Conservation (phyloP, 805 yeast genomes). For the Candida michaelii region DNA sequence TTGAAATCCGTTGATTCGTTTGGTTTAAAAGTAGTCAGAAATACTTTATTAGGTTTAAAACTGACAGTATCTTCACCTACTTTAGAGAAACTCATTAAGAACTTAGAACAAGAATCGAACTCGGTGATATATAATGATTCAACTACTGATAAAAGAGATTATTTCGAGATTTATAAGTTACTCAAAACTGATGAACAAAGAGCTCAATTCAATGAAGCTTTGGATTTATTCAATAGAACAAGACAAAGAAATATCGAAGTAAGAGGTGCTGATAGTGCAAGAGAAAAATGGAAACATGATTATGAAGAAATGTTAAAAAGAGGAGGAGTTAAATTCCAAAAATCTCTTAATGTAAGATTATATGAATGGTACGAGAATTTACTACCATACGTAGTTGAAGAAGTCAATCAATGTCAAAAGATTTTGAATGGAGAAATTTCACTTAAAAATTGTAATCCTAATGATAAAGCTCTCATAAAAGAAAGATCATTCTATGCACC, state of each 20-base stretch:
- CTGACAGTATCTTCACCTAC: constrained; percentile 12
- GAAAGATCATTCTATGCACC: constrained; percentile 70
- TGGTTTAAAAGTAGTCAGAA: constrained; percentile 77
- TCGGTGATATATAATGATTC: constrained; percentile 30
- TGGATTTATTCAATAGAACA: constrained; percentile 69
- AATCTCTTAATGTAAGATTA: constrained; percentile 66
- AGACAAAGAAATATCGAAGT: constrained; percentile 78
- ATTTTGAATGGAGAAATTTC: constrained; percentile 32
- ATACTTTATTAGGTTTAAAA: constrained; percentile 54
- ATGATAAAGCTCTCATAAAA: constrained; percentile 27
- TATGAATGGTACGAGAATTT: constrained; percentile 83
- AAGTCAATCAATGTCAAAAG: constrained; percentile 54
- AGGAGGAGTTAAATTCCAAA: constrained; percentile 55
- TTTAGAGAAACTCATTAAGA: constrained; percentile 26
- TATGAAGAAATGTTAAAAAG: constrained; percentile 63
- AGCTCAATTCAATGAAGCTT: constrained; percentile 55
- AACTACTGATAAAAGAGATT: constrained; percentile 50
- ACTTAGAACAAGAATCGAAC: constrained; percentile 28
- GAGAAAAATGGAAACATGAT: constrained; percentile 84
- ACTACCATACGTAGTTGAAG: constrained; percentile 69
- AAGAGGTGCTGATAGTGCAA: constrained; percentile 81
- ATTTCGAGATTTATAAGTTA: constrained; percentile 62
- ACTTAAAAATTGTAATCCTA: constrained; percentile 17
- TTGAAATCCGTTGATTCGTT: constrained; percentile 70
- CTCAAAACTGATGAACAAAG: constrained; percentile 47